Evolutionary conservation across 2,329 filamentous ascomycete genomes (phyloP), one percentile per base, ranked within the genome.

Genomic region (Herpomyces periplanetae): DNA sequence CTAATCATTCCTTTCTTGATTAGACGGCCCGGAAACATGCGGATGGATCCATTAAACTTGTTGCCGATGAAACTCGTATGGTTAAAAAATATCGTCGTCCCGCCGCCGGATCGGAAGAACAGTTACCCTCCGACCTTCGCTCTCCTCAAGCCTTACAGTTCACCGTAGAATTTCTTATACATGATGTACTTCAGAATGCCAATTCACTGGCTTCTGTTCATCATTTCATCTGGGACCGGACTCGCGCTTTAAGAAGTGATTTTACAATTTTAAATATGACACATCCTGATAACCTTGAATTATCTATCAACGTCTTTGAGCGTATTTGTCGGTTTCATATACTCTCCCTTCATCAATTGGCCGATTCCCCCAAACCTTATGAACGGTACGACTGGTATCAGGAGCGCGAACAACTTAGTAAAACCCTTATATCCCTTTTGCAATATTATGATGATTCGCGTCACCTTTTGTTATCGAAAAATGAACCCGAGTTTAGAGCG

Each of bases 221-320:
- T 28, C 46, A 48, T 24, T 61, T 58, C 31, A 44, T 60, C 11
- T 61, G 55, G 55, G 54, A 60, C 30, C 44, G 55, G 8, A 58
- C 53, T 13, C 44, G 55, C 17, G 53, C 51, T 3, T 48, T 61
- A 22, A 46, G 55, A 15, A 60, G 59, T 28, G 55, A 61, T 30
- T 51, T 59, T 19, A 51, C 51, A 2, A 55, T 58, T 9, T 52
- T 58, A 31, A 47, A 52, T 28, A 36, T 57, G 22, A 47, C 45
- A 4, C 48, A 46, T 24, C 32, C 38, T n/a, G 37, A 42, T n/a
- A 47, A 58, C 28, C 42, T 59, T 13, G 34, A 38, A 17, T 42
- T 49, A 9, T 49, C 51, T 3, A 47, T 60, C 4, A 47, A 49
- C 10, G 58, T 52, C 27, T 45, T 51, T 18, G 55, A 61, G 30